Evolutionary conservation across 495 filamentous ascomycete species (phyloP), one percentile per base, ranked within the genome.

Genomic region (Bryoglossum gracile): DNA sequence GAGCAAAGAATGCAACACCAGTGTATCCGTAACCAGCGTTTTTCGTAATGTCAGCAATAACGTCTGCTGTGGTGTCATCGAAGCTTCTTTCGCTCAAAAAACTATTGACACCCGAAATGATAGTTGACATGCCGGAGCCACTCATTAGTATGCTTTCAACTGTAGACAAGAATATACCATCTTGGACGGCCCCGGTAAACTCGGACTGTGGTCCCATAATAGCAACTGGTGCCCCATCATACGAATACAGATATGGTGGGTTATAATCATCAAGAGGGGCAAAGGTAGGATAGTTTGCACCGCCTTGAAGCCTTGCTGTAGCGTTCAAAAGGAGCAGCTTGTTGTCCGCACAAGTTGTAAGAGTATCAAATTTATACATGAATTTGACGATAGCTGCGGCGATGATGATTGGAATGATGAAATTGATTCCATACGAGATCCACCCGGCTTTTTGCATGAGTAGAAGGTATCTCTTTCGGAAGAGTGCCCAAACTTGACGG

Each of bases 381-480:
- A 51, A 58, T 18, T 54, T 50, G 36, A 48, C 50, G 17, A 58
- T 21, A 5, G 51, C 55, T 3, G 41, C 35, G 6, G 46, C 50
- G 14, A 58, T 54, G 19, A 58, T 51, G 26, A 58, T 51, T 25
- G 55, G 55, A 44, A 58, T 58, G 6, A 41, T 34, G 8, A 58
- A 8, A 39, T 58, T 58, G 2, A 58, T 58, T 9, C 42, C 46
- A 23, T 58, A 58, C 2, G 50, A 46, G 13, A 58, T 58, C 55
- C 55, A 58, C 8, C 55, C 50, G 4, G 50, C 35, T 22, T 48
- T 58, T 21, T 58, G 55, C 1, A 33, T 32, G 1, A 58, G 43
- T 14, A 58, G 55, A 17, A 40, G 44, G 26, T 51, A 58, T 18
- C 55, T 26, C 19, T 58, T 58, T 4, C 36, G 32, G 30, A 48